Conservation (phyloP, 2,329 filamentous ascomycete genomes). For the Alternaria alternata region DNA sequence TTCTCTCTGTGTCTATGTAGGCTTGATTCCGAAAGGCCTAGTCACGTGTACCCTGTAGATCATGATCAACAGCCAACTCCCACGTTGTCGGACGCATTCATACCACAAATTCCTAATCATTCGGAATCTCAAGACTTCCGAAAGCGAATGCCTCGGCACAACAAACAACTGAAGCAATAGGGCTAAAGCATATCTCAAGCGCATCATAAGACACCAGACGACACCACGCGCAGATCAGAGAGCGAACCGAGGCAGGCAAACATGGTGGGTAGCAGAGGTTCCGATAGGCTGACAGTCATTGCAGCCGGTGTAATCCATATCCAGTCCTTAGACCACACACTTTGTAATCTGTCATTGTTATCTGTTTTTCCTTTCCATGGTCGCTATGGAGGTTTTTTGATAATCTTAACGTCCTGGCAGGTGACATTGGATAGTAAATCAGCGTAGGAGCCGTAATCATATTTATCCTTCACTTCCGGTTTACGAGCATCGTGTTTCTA, state of each 20-base stretch:
- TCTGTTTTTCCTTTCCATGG: too few relatives aligned
- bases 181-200: not conserved
- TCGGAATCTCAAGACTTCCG: not conserved
- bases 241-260: not conserved
- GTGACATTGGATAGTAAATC: too few relatives aligned
- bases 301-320: not conserved
- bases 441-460: too few relatives aligned
- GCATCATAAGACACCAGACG: not conserved
- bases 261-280: not conserved
- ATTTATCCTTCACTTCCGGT: too few relatives aligned
- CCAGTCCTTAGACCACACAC: too few relatives aligned
- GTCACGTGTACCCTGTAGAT: conserved; percentile 1
- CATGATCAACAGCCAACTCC: not conserved
- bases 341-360: too few relatives aligned
- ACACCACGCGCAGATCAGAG: not conserved
- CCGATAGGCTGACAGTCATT: not conserved
- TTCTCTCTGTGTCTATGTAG: not conserved
- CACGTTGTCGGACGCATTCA: not conserved
- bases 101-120: not conserved
- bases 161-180: too few relatives aligned
- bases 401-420: too few relatives aligned
- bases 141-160: not conserved
- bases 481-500: too few relatives aligned
- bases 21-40: not conserved
- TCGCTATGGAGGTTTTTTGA: too few relatives aligned